Base-by-base conservation (phyloP, 305 asterid species). In the Petunia hybrid region DNA sequence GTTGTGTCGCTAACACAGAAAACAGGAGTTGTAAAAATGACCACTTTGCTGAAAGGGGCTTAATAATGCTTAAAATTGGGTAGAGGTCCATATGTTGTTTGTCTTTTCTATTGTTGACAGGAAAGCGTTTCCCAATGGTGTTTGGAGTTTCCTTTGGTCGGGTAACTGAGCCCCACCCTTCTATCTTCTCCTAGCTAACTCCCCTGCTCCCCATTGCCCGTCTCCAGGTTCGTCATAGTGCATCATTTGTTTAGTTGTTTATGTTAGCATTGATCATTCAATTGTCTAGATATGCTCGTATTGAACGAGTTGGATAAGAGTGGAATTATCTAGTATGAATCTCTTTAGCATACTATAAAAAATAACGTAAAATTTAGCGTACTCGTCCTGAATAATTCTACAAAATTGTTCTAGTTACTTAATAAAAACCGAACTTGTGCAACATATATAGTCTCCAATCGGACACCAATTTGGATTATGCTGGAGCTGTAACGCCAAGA, bases 111-210 rank as follows among this genome's bases (percentile, higher is more conserved):
- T 74, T 86, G 79, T 82, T 82, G 95, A 83, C 90, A 92, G 88
- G 81, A 80, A 84, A 81, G 82, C 90, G 85, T 82, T 87, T 86
- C 93, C 93, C 92, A 74, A 88, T 90, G 91, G 88, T 5, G 84
- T 89, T 92, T 90, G 95, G 92, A 91, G 86, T 92, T 91, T 88
- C 88, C 77, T 81, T 82, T 86, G 93, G 88, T 84, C 12, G 84
- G 78, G 80, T 64, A 51, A 55, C 67, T 80, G 78, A 38, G 42
- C 66, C 76, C 48, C 68, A 65, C 59, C 65, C 13, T 76, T 61
- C 31, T 61, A 42, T 46, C 61, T 48, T 2, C 4, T 46, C 66
- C 45, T 46, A 22, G 31, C 31, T 22, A 22, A 22, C 46, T 51
- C 8, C 31, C 56, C 65, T n/a, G 55, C 55, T 46, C 8, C 55